Evolutionary conservation across 768 basidiomycete species (phyloP), one percentile per base, ranked within the genome.

Genomic region (Mycena albidolilacea): DNA sequence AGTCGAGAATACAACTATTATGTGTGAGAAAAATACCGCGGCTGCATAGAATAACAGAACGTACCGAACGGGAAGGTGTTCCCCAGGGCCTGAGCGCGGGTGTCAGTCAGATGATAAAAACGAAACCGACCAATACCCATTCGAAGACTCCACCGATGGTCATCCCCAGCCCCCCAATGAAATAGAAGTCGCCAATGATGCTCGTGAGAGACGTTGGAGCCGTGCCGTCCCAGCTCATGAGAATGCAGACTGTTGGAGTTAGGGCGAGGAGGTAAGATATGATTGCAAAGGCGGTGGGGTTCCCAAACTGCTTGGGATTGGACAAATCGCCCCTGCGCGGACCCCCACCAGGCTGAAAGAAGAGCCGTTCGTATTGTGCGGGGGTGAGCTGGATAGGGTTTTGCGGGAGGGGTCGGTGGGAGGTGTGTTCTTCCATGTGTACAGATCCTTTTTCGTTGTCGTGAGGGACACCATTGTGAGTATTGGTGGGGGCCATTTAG

Each of bases 201-300:
- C 64, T 44, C 19, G 71, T 52, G 52, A 73, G 59, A n/a, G 74
- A 72, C 2, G 70, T 55, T 35, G 74, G 59, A 7, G 62, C 57
- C 2, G 76, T 68, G 12, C 74, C 74, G 23, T 72, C 76, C 76
- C 76, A 77, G 48, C 59, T 61, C 74, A 73, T 73, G 58, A 75
- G 76, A 15, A 70, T 43, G 39, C 62, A 73, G 35, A 68, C 74
- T 43, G 76, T 77, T 21, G 76, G 76, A 9, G 76, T 75, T 12
- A 75, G n/a, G 8, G 70, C 63, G 41, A 77, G 71, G 35, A 77
- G 60, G 67, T 75, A 73, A 5, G 71, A 73, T 10, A 77, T 71
- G 46, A 77, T 64, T 1, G 63, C 76, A 12, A 77, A 55, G 10
- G 76, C 74, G 3, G 76, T 75, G 0, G 76, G 74, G 66, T 77